Percentiles rank a stretch among this genome's conserved stretches.
These are phyloP conservation scores for Aciculoconidium aculeatum DNA, from an alignment of 805 yeast species.

Conservation along the genomic window DNA sequence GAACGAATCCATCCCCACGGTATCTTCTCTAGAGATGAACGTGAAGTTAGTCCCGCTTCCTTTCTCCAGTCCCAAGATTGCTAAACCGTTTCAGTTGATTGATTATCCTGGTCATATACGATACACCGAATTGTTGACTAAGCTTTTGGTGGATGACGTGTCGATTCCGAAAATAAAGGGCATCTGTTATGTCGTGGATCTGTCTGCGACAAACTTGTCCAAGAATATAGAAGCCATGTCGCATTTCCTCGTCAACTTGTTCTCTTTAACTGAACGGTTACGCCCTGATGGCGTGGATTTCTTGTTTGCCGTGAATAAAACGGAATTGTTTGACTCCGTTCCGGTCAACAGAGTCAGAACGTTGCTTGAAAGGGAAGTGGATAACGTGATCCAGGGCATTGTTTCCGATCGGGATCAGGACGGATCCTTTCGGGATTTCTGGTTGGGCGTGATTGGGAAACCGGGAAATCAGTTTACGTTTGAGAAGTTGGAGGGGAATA, in stretches of 20 bases:
- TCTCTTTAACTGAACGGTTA: constrained; percentile 56
- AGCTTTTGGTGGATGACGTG: constrained; percentile 38
- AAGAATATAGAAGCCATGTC: constrained; percentile 41
- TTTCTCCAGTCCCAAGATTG: constrained; percentile 27
- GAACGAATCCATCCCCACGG: constrained; percentile 15
- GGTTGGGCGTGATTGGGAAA: constrained; percentile 33
- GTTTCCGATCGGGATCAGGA: constrained; percentile 40
- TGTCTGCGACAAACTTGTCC: constrained; percentile 52
- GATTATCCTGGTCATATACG: constrained; percentile 91
- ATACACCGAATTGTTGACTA: constrained; percentile 53
- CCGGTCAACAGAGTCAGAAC: constrained; percentile 58
- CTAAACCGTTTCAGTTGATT: constrained; percentile 43
- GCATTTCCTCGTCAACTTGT: constrained; percentile 50
- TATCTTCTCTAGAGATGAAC: constrained; percentile 36
- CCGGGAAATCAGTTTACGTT: constrained; percentile 48
- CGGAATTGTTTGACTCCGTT: constrained; percentile 77
- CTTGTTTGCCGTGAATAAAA: constrained; percentile 76
- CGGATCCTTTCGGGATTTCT: constrained; percentile 37
- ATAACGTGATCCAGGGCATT: constrained; percentile 44
- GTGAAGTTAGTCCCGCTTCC: constrained; percentile 26
- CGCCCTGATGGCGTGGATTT: constrained; percentile 71
- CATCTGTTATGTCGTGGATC: constrained; percentile 70
- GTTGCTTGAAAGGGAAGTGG: constrained; percentile 59
- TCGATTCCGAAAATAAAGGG: constrained; percentile 49
- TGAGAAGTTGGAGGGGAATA: constrained; percentile 63